These are phyloP conservation scores for Solioccasus polychromus DNA, from an alignment of 768 basidiomycete genomes.

Conservation along the genomic window DNA sequence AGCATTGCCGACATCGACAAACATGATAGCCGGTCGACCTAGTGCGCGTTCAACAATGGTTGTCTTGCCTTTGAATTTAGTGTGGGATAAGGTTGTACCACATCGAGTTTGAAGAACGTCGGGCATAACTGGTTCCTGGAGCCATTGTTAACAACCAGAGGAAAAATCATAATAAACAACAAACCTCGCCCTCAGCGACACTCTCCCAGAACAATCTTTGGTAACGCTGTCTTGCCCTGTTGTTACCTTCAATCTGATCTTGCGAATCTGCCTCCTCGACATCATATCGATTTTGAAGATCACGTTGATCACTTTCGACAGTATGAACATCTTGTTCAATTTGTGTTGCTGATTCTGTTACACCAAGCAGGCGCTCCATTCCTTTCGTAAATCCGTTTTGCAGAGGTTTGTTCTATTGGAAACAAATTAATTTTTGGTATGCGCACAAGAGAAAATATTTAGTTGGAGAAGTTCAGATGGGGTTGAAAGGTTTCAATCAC, in stretches of 20 bases:
- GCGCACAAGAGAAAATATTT: conserved; percentile 3
- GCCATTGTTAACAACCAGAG: not conserved
- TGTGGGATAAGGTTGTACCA: conserved; percentile 36
- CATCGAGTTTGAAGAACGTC: conserved; percentile 50
- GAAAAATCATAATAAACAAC: conserved; percentile 6
- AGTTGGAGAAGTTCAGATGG: conserved; percentile 50
- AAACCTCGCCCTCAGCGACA: conserved; percentile 65
- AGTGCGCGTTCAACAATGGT: conserved; percentile 35
- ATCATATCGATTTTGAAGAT: conserved; percentile 37
- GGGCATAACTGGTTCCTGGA: conserved; percentile 63
- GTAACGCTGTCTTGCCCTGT: conserved; percentile 59
- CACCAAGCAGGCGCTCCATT: conserved; percentile 79
- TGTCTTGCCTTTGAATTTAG: conserved; percentile 38
- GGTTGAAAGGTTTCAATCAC: conserved; percentile 70
- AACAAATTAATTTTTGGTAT: not conserved
- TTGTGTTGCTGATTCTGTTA: conserved; percentile 32
- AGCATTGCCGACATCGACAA: conserved; percentile 72
- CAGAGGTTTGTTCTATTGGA: conserved; percentile 52
- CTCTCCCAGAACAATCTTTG: conserved; percentile 80
- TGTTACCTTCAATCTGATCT: conserved; percentile 53
- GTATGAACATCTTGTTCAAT: conserved; percentile 9
- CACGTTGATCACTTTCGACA: not conserved
- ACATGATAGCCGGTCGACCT: conserved; percentile 57
- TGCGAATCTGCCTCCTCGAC: conserved; percentile 60
- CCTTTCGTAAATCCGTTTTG: conserved; percentile 79